A percentile compares a stretch with the other conserved stretches of the same genome.
Conservation (phyloP, 148 eudicot species). For the Rhododendron ovatum region DNA sequence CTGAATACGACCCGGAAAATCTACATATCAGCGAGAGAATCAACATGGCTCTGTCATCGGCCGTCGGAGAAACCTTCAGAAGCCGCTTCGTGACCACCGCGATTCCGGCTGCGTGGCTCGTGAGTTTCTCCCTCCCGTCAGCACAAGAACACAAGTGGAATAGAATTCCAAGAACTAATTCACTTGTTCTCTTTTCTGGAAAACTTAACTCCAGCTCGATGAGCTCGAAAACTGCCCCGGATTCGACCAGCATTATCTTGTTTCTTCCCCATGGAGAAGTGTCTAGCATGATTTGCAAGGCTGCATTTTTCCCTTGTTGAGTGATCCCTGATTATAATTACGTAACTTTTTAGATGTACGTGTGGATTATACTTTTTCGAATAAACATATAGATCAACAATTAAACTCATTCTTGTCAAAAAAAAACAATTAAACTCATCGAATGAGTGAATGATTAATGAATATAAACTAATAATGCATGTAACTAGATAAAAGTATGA, state of each 20-base stretch:
- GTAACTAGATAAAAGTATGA: not conserved
- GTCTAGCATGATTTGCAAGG: conserved; percentile 29
- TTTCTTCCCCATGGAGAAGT: conserved; percentile 35
- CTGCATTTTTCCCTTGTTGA: conserved; percentile 24
- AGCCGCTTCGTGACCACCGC: conserved; percentile 36
- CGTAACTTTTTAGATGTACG: not conserved
- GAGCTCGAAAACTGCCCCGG: conserved; percentile 28
- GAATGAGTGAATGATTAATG: not conserved
- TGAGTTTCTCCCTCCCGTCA: conserved; percentile 36
- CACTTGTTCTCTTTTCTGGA: conserved; percentile 30
- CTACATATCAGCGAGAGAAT: conserved; percentile 26
- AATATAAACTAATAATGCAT: not conserved
- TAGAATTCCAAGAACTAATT: conserved; percentile 29
- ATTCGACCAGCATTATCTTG: conserved; percentile 29
- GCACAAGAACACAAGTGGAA: conserved; percentile 40
- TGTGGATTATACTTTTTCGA: not conserved
- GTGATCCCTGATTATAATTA: conserved; percentile 3
- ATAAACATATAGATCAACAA: not conserved
- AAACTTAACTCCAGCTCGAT: conserved; percentile 29
- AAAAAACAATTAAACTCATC: not conserved
- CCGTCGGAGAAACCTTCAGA: conserved; percentile 26
- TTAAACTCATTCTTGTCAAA: too few relatives aligned
- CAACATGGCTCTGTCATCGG: conserved; percentile 33
- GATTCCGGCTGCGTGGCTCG: conserved; percentile 40
- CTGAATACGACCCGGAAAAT: conserved; percentile 26